phyloP scores from a whole-genome alignment of 2,329 filamentous ascomycete genomes.

The Penicillium sp. region DNA sequence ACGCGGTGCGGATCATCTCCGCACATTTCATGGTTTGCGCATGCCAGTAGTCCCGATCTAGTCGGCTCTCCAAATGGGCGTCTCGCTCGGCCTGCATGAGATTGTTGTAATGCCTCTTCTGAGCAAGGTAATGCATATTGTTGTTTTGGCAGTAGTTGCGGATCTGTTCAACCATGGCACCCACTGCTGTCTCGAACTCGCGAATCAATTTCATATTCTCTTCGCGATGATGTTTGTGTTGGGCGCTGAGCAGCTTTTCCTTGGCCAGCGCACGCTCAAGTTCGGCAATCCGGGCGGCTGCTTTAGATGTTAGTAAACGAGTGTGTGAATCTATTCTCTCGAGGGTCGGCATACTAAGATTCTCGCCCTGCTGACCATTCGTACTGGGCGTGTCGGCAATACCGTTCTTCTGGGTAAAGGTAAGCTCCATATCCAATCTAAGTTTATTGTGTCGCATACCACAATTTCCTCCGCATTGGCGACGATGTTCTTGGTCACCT shows the following conservation, averaged over 20 bases:
- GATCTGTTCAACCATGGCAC: slow-evolving; percentile 51
- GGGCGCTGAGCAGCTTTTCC: slow-evolving; percentile 44
- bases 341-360: slow-evolving; percentile 35
- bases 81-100: slow-evolving; percentile 52
- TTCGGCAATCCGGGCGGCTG: slow-evolving; percentile 50
- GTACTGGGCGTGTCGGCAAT: slow-evolving; percentile 41
- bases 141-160: slow-evolving; percentile 52
- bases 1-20: slow-evolving; percentile 51
- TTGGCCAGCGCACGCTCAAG: slow-evolving; percentile 49
- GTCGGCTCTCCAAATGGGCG: slow-evolving; percentile 48
- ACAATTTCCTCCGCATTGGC: slow-evolving; percentile 51
- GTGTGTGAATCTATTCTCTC: neutral
- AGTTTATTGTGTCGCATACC: slow-evolving; percentile 30
- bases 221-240: slow-evolving; percentile 47
- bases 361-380: slow-evolving; percentile 45
- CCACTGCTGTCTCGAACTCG: slow-evolving; percentile 49
- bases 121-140: slow-evolving; percentile 48
- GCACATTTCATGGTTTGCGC: slow-evolving; percentile 48
- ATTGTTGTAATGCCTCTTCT: slow-evolving; percentile 51
- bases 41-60: slow-evolving; percentile 52
- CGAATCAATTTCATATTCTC: slow-evolving; percentile 50
- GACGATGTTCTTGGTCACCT: slow-evolving; percentile 51
- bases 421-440: slow-evolving; percentile 11
- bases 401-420: slow-evolving; percentile 40
- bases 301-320: neutral